These are phyloP conservation scores for Talaromyces rugulosus DNA, from an alignment of 2,329 filamentous ascomycete genomes.

Conservation along the genomic window DNA sequence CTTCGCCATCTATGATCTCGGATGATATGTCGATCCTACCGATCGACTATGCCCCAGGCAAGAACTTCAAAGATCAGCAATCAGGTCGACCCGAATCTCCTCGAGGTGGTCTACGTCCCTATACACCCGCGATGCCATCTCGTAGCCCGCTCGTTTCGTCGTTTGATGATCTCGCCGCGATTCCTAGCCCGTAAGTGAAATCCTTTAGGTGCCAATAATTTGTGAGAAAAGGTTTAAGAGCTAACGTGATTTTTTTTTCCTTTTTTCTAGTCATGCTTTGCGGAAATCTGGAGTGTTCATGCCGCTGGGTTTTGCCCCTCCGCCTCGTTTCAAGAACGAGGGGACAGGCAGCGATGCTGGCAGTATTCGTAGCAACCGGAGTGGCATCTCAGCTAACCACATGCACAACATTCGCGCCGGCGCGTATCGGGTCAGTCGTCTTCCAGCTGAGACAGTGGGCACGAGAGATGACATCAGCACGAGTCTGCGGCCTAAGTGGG, in stretches of 20 bases:
- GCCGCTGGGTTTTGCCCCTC: slow-evolving; percentile 47
- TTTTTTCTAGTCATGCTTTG: slow-evolving; percentile 37
- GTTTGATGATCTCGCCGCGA: slow-evolving; percentile 77
- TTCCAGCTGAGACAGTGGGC: slow-evolving; percentile 78
- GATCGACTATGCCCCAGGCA: slow-evolving; percentile 82
- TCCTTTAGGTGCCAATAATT: background rate
- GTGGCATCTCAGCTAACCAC: slow-evolving; percentile 69
- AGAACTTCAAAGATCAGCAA: slow-evolving; percentile 61
- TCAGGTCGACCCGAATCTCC: slow-evolving; percentile 64
- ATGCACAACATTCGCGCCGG: slow-evolving; percentile 71
- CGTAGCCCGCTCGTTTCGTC: slow-evolving; percentile 76
- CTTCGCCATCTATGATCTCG: slow-evolving; percentile 77
- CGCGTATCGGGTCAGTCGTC: slow-evolving; percentile 78
- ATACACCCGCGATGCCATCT: slow-evolving; percentile 66
- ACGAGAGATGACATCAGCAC: slow-evolving; percentile 63
- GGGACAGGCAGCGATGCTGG: slow-evolving; percentile 43
- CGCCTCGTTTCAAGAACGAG: slow-evolving; percentile 42
- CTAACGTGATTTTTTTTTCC: background rate
- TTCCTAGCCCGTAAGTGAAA: slow-evolving; percentile 83
- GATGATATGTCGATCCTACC: slow-evolving; percentile 75
- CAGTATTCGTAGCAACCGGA: slow-evolving; percentile 64
- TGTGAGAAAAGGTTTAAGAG: background rate
- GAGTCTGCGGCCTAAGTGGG: slow-evolving; percentile 56
- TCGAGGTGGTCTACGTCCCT: slow-evolving; percentile 59
- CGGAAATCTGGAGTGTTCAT: slow-evolving; percentile 48